phyloP scores from a whole-genome alignment of 2,329 filamentous ascomycete species.

The Simplicillium sp. region DNA sequence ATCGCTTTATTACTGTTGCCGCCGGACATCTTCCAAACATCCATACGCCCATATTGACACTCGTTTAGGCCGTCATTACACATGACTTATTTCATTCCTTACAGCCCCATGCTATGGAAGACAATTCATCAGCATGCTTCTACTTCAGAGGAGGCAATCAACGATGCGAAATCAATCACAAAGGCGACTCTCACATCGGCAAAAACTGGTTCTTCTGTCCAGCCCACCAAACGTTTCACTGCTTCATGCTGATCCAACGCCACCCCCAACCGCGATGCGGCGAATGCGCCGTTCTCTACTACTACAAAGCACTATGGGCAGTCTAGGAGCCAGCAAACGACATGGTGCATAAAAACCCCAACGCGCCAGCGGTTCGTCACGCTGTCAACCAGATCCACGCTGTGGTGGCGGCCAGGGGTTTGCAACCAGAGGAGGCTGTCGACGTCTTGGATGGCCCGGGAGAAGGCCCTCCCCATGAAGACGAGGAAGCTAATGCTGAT shows the following conservation, averaged over 20 bases:
- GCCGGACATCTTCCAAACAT: no score
- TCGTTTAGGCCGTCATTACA: no score
- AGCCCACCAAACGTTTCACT: slow-evolving; percentile 17
- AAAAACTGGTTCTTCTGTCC: slow-evolving; percentile 20
- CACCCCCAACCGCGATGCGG: slow-evolving; percentile 19
- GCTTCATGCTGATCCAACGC: slow-evolving; percentile 9
- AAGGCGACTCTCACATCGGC: slow-evolving; percentile 8
- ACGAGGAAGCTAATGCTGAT: background rate
- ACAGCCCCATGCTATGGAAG: slow-evolving; percentile 9
- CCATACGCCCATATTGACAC: no score
- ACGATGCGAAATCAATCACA: slow-evolving; percentile 10
- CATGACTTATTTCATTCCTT: no score
- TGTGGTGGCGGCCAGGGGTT: background rate
- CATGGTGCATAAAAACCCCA: slow-evolving; percentile 2
- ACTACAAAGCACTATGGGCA: slow-evolving; percentile 5
- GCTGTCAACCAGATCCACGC: slow-evolving; percentile 1
- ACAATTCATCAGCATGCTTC: background rate
- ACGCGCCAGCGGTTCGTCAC: background rate
- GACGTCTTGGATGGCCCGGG: slow-evolving; percentile 1
- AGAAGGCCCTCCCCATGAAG: no score
- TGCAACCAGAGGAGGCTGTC: background rate
- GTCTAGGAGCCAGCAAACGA: slow-evolving; percentile 15
- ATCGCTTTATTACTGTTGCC: no score
- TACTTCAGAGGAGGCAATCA: no score
- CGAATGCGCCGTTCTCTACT: slow-evolving; percentile 22